Percentiles rank a stretch among this genome's conserved stretches.
Conservation (phyloP, 306 rosid genomes). For the Astragalus membranaceus region DNA sequence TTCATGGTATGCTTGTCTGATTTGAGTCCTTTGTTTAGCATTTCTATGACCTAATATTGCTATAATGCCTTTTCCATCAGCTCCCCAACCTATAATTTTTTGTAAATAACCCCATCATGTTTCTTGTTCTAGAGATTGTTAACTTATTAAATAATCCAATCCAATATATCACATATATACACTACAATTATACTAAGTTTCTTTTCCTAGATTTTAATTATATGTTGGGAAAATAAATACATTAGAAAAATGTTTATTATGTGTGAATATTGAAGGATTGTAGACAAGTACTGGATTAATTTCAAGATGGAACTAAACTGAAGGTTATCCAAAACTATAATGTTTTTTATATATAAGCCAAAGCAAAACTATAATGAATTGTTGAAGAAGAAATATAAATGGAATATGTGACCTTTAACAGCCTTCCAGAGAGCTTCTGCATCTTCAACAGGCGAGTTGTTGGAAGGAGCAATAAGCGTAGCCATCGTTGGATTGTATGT, state of each 20-base stretch:
- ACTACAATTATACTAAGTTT: neutral
- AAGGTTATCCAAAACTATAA: neutral
- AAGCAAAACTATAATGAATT: neutral
- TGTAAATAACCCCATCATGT: neutral
- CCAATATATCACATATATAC: neutral
- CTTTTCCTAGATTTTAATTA: neutral
- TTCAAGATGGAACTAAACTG: neutral
- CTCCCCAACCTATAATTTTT: slow-evolving; percentile 67
- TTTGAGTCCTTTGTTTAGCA: slow-evolving; percentile 51
- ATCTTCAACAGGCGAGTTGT: slow-evolving; percentile 44
- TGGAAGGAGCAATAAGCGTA: slow-evolving; percentile 34
- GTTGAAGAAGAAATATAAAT: neutral
- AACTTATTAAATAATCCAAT: neutral
- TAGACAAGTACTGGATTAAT: no score
- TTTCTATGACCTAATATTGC: slow-evolving; percentile 58
- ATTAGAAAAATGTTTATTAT: neutral
- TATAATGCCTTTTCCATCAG: slow-evolving; percentile 66
- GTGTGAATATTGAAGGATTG: neutral
- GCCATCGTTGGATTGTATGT: slow-evolving; percentile 34
- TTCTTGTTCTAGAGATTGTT: neutral
- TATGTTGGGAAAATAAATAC: neutral
- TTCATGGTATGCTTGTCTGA: slow-evolving; percentile 56
- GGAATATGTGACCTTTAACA: slow-evolving; percentile 35
- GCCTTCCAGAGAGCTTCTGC: slow-evolving; percentile 59
- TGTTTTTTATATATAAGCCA: neutral